These are phyloP conservation scores for Boletus sp. DNA, from an alignment of 768 basidiomycete genomes.

Conservation along the genomic window DNA sequence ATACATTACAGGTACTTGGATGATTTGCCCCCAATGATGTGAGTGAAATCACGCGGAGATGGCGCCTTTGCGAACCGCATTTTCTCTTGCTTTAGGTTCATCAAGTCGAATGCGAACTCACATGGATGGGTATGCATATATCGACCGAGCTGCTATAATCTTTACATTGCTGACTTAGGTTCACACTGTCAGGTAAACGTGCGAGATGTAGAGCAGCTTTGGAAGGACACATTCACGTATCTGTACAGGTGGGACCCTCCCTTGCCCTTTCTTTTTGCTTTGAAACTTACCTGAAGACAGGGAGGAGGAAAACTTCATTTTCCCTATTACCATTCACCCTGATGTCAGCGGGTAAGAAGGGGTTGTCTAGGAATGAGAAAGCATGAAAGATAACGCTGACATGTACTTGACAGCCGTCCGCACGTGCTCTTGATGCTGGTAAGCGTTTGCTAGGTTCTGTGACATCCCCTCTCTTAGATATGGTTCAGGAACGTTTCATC, in stretches of 20 bases:
- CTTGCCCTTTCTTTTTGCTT: background rate
- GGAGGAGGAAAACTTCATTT: slow-evolving; percentile 65
- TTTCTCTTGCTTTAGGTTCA: slow-evolving; percentile 48
- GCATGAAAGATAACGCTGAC: background rate
- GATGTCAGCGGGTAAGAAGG: slow-evolving; percentile 63
- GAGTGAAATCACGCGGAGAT: slow-evolving; percentile 7
- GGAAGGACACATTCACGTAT: slow-evolving; percentile 75
- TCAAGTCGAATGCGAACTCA: slow-evolving; percentile 62
- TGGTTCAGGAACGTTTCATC: slow-evolving; percentile 63
- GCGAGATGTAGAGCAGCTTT: slow-evolving; percentile 64
- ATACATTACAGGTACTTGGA: slow-evolving; percentile 54
- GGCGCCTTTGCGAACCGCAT: background rate
- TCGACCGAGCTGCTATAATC: background rate
- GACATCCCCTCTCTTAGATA: background rate
- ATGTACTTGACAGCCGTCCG: slow-evolving; percentile 42
- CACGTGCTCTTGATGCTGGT: slow-evolving; percentile 77
- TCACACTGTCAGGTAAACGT: slow-evolving; percentile 51
- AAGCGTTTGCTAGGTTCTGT: slow-evolving; percentile 11
- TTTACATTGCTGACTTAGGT: background rate
- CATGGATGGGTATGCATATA: slow-evolving; percentile 59
- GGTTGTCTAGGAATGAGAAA: background rate
- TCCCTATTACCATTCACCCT: slow-evolving; percentile 77
- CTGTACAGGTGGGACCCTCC: slow-evolving; percentile 47
- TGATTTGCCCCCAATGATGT: slow-evolving; percentile 77
- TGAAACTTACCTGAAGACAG: slow-evolving; percentile 29